Base-by-base conservation (phyloP, 2,329 filamentous ascomycete species). In the Botryosphaeria dothidea region DNA sequence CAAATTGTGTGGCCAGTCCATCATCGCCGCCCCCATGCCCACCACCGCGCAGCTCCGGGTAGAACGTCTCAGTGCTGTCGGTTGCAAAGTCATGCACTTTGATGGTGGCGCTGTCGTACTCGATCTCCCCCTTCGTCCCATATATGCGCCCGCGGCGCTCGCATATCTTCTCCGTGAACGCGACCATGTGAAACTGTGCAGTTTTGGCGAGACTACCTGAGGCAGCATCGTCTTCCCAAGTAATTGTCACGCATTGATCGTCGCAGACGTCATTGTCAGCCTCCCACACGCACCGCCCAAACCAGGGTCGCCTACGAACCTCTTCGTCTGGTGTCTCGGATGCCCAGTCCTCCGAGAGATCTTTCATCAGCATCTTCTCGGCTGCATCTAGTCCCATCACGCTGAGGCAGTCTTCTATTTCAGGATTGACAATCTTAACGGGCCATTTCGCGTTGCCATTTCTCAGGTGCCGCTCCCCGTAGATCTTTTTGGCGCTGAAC, bases 241-340 rank as follows among this genome's bases (percentile, higher is more conserved):
- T 88, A 61, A 98, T 87, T 0, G 91, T 94, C 21, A 98, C 95
- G 27, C 90, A 85, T 76, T 98, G 94, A 72, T 98, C 92, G 75
- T 99, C 95, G 72, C 89, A 92, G 46, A 98, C 95, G 72, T 96
- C 89, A 78, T 98, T 99, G 78, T 96, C 93, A 4, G 89, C 83
- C 75, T 97, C 95, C 79, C 89, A 98, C 1, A 98, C 95, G 74
- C 95, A 99, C n/a, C 94, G 88, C 0, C 95, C 95, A 73, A 93
- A 98, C 92, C 93, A 89, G 1, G 83, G 79, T 4, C 85, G 76
- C 11, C 72, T 71, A 56, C 83, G 80, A 4, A 88, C 80, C n/a
- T 81, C 76, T 6, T 77, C 73, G 1, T 78, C 73, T 15, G 83
- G 79, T 1, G 77, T 82, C 66, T 88, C 88, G 72, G 88, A 64